phyloP scores from a whole-genome alignment of 768 basidiomycete species.

The Phylloporus sp. region DNA sequence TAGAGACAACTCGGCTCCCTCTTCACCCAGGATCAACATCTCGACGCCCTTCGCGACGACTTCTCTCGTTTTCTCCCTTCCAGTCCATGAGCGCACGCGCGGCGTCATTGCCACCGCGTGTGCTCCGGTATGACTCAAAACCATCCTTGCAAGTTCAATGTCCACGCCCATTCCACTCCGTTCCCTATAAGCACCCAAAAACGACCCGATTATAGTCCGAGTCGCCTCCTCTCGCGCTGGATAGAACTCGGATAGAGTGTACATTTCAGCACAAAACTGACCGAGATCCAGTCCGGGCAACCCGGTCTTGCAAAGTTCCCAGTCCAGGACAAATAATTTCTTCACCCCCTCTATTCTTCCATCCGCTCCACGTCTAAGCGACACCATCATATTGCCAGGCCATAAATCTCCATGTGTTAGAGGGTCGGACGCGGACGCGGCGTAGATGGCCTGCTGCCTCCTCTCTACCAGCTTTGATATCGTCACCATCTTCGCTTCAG shows the following conservation, averaged over 20 bases:
- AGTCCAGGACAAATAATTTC: slow-evolving; percentile 52
- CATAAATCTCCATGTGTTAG: slow-evolving; percentile 58
- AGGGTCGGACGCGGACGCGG: slow-evolving; percentile 25
- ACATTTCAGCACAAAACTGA: slow-evolving; percentile 59
- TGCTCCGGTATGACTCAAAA: slow-evolving; percentile 47
- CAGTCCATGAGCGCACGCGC: slow-evolving; percentile 43
- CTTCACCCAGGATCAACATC: slow-evolving; percentile 35
- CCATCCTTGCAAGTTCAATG: slow-evolving; percentile 30
- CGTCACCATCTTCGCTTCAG: slow-evolving; percentile 32
- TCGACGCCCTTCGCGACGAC: slow-evolving; percentile 48
- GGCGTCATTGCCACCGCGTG: slow-evolving; percentile 53
- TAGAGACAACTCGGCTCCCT: slow-evolving; percentile 24
- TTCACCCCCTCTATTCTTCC: slow-evolving; percentile 29
- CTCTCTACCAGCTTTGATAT: slow-evolving; percentile 32
- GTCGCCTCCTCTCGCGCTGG: slow-evolving; percentile 36
- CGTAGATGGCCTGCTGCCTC: slow-evolving; percentile 29
- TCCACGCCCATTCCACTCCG: slow-evolving; percentile 15
- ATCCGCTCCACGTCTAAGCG: slow-evolving; percentile 25
- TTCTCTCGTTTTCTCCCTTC: slow-evolving; percentile 41
- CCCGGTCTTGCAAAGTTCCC: slow-evolving; percentile 61
- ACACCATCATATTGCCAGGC: slow-evolving; percentile 63
- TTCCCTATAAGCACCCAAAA: slow-evolving; percentile 43
- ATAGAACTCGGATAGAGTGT: slow-evolving; percentile 45
- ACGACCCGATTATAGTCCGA: slow-evolving; percentile 36
- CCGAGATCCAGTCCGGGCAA: slow-evolving; percentile 55